These are phyloP conservation scores for Fusarium veterinarium DNA, from an alignment of 2,329 filamentous ascomycete genomes.

Conservation along the genomic window DNA sequence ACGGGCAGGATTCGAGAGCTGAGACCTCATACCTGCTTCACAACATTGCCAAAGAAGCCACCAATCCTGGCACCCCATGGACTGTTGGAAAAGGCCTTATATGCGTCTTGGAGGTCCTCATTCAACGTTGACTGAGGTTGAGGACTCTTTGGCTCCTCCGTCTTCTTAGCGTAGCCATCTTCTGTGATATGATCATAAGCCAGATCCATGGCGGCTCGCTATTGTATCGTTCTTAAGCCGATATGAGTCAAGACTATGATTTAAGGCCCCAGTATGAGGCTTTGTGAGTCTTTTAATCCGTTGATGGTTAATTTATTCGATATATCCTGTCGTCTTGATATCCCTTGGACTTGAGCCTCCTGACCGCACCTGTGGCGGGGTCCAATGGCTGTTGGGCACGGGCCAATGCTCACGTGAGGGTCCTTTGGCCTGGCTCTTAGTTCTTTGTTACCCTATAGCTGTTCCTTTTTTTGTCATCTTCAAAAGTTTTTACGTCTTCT, in stretches of 20 bases:
- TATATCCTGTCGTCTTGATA: conserved; percentile 28
- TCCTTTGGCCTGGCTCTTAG: background rate
- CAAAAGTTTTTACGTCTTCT: background rate
- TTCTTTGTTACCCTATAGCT: background rate
- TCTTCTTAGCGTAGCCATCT: conserved; percentile 72
- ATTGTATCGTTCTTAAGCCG: background rate
- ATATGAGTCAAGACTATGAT: conserved; percentile 4
- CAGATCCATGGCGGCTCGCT: conserved; percentile 77
- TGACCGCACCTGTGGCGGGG: conserved; percentile 40
- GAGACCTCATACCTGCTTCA: conserved; percentile 77
- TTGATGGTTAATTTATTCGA: conserved; percentile 16
- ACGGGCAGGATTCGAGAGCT: conserved; percentile 3
- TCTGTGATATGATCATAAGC: conserved; percentile 98
- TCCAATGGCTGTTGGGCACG: conserved; percentile 34
- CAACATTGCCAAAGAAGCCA: conserved; percentile 89
- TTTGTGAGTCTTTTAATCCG: conserved; percentile 3
- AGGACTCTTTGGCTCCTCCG: conserved; percentile 59
- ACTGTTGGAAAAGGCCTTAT: conserved; percentile 90
- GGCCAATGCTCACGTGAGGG: conserved; percentile 38
- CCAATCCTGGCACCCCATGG: conserved; percentile 92
- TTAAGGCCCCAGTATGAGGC: background rate
- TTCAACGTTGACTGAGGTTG: conserved; percentile 72
- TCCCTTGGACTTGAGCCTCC: conserved; percentile 35
- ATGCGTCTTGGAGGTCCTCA: conserved; percentile 91
- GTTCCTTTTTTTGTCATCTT: background rate